Base-by-base conservation (phyloP, 1,139 yeast species). In the Tardiomyces digboiensis region DNA sequence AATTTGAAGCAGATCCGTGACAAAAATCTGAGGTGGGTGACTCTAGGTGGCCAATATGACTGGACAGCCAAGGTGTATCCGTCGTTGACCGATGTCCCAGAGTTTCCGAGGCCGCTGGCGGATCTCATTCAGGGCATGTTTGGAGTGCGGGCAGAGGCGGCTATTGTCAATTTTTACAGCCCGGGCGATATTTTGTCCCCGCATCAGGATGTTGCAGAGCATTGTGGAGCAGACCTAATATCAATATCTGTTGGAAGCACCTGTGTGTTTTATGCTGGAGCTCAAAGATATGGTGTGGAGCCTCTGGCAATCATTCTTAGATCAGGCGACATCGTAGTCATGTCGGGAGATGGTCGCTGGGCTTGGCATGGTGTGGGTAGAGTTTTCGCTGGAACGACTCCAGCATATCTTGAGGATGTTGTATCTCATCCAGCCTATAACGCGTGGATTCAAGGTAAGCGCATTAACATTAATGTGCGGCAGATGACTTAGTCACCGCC, bases 161-260 rank as follows among this genome's bases (percentile, higher is more conserved):
- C 72, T 7, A 69, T 69, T 44, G 62, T 69, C 42, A 69, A 69
- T 46, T 69, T 67, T 47, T 69, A 69, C 47, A 57, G 65, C 12
- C 67, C 68, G 13, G 72, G 72, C 4, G 72, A 70, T 44, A 68
- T 60, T 22, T 56, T 69, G 14, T 65, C 70, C 6, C 71, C 72
- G 14, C 74, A 69, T 46, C 70, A 66, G 44, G 74, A 69, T 42
- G 68, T 68, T 13, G 71, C 73, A n/a, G 74, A 69, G 51, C 52
- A 52, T 19, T 56, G 62, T n/a, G 39, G 46, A 1, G 61, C 59
- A 4, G 71, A 66, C 38, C 56, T 68, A 3, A 56, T 67, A 13
- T 61, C 68, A 13, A 46, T 67, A 16, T 61, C 67, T 13, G 46
- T 68, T 13, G 72, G 72, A 12, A 64, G 70, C 45, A 61, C 62